Evolutionary conservation across 257 asterid genomes (phyloP).

Genomic region (Fraxinus excelsior): DNA sequence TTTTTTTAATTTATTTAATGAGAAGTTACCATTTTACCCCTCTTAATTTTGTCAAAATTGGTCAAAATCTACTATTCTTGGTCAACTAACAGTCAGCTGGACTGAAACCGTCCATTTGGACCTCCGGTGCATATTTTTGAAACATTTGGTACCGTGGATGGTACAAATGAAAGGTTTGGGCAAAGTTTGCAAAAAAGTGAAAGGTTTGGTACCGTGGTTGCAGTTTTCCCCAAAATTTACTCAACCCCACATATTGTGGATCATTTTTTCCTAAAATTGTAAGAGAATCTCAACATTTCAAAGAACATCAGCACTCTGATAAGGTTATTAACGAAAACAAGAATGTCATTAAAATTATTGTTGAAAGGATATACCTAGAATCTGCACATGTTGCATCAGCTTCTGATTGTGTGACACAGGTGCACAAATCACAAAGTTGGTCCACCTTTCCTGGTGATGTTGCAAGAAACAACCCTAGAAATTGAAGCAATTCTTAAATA

Average conservation of each 20-base stretch:
- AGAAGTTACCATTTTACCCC: too few species aligned
- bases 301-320: not conserved
- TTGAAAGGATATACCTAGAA: conserved; percentile 46
- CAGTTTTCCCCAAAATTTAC: conserved; percentile 11
- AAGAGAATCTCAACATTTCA: conserved; percentile 8
- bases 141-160: too few species aligned
- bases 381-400: conserved; percentile 48
- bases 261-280: conserved; percentile 17
- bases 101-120: too few species aligned
- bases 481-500: conserved; percentile 21
- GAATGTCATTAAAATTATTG: not conserved
- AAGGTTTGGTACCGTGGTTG: too few species aligned
- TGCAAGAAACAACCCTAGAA: conserved; percentile 76
- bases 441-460: conserved; percentile 70
- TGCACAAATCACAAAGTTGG: conserved; percentile 85
- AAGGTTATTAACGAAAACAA: conserved; percentile 13
- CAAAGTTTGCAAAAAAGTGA: too few species aligned
- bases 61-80: too few species aligned
- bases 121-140: too few species aligned
- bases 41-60: too few species aligned
- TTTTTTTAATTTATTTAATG: too few species aligned
- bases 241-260: conserved; percentile 2
- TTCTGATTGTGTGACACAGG: conserved; percentile 54
- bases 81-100: too few species aligned
- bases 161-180: too few species aligned